Conservation (phyloP, 352 stramenopile genomes). For the Phytophthora palmivora region DNA sequence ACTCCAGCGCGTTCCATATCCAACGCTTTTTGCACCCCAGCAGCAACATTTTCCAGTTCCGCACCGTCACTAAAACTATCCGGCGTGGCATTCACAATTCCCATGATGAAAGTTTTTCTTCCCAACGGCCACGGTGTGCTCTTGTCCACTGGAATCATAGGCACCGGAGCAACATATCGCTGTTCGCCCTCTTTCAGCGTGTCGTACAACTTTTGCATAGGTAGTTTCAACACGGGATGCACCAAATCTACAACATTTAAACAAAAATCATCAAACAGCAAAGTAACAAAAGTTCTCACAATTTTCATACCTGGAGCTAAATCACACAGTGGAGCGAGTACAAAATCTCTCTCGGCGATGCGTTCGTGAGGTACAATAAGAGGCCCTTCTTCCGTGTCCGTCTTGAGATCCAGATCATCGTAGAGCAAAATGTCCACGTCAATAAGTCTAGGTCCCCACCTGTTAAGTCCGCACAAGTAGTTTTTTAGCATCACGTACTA, state of each 20-base stretch:
- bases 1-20: conserved; percentile 92
- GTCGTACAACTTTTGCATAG: conserved; percentile 79
- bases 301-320: conserved; percentile 83
- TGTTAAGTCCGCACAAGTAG: conserved; percentile 30
- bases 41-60: conserved; percentile 48
- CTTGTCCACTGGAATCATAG: conserved; percentile 65
- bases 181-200: conserved; percentile 33
- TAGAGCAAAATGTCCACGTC: conserved; percentile 98
- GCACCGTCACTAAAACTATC: conserved; percentile 95
- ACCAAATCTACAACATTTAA: conserved; percentile 58
- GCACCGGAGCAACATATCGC: conserved; percentile 48
- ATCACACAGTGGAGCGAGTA: conserved; percentile 95
- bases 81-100: conserved; percentile 99
- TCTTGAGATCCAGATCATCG: conserved; percentile 73
- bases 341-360: conserved; percentile 96
- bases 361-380: conserved; percentile 95
- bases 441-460: conserved; percentile 93
- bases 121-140: conserved; percentile 48
- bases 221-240: conserved; percentile 80
- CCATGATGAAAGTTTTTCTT: conserved; percentile 94
- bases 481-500: neutral
- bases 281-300: neutral
- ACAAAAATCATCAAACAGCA: neutral
- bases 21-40: conserved; percentile 85
- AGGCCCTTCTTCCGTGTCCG: conserved; percentile 63